Conservation (phyloP, 768 basidiomycete species). For the Lyophyllum shimeji region DNA sequence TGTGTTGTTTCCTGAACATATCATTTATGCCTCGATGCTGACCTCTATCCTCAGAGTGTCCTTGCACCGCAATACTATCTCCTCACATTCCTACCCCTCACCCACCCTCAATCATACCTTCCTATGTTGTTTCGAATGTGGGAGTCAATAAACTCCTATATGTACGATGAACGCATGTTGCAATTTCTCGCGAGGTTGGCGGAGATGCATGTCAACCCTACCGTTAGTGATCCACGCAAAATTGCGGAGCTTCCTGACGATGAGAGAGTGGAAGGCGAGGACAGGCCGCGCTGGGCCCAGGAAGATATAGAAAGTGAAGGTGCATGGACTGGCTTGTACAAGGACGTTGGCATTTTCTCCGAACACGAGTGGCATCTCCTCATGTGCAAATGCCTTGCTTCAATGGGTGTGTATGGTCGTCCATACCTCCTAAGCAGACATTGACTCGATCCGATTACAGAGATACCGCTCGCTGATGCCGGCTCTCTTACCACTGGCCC, state of each 20-base stretch:
- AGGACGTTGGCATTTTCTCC: slow-evolving; percentile 84
- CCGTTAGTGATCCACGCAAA: slow-evolving; percentile 69
- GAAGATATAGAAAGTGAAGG: slow-evolving; percentile 37
- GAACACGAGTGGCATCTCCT: slow-evolving; percentile 82
- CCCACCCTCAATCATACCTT: slow-evolving; percentile 82
- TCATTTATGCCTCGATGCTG: not conserved
- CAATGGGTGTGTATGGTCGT: slow-evolving; percentile 59
- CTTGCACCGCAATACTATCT: slow-evolving; percentile 85
- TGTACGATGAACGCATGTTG: slow-evolving; percentile 89
- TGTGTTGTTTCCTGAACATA: slow-evolving; percentile 33
- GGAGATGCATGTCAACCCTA: slow-evolving; percentile 79
- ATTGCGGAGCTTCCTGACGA: slow-evolving; percentile 71
- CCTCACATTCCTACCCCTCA: slow-evolving; percentile 80
- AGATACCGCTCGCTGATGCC: slow-evolving; percentile 70
- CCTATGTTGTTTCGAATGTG: slow-evolving; percentile 84
- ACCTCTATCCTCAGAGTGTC: slow-evolving; percentile 47
- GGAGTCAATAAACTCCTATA: slow-evolving; percentile 87
- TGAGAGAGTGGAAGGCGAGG: slow-evolving; percentile 61
- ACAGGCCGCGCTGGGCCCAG: slow-evolving; percentile 52
- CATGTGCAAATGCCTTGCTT: slow-evolving; percentile 86
- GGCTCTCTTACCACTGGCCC: slow-evolving; percentile 78
- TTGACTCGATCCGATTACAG: slow-evolving; percentile 38
- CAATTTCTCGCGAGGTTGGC: slow-evolving; percentile 76
- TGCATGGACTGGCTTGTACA: slow-evolving; percentile 75
- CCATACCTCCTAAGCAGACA: slow-evolving; percentile 2